These are phyloP conservation scores for Ceriops zippeliana DNA, from an alignment of 345 rosid genomes.

Conservation along the genomic window DNA sequence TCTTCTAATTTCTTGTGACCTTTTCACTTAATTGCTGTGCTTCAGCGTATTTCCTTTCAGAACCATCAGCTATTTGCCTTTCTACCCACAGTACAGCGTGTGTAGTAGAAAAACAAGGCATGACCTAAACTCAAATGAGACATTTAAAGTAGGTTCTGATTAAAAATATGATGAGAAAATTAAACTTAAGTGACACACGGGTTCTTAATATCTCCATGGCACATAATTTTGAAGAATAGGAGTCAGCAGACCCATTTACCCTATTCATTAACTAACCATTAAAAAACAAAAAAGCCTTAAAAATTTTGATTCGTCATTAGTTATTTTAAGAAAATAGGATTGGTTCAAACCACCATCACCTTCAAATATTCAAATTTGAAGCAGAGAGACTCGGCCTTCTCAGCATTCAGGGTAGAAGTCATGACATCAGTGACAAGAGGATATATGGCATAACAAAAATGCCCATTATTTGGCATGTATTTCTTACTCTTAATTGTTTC, in stretches of 20 bases:
- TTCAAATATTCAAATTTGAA: slow-evolving; percentile 54
- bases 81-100: slow-evolving; percentile 58
- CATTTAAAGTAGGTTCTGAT: neutral
- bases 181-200: neutral
- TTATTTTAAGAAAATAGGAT: slow-evolving; percentile 5
- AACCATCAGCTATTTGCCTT: slow-evolving; percentile 72
- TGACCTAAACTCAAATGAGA: slow-evolving; percentile 2
- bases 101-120: slow-evolving; percentile 7
- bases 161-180: neutral
- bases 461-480: neutral
- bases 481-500: slow-evolving; percentile 12
- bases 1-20: slow-evolving; percentile 66
- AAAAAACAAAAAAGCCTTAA: too few species aligned
- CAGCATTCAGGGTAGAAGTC: slow-evolving; percentile 33
- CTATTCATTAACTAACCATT: neutral
- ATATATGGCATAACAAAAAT: neutral
- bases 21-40: slow-evolving; percentile 60
- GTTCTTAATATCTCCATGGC: too few species aligned
- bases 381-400: slow-evolving; percentile 43
- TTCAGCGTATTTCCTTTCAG: slow-evolving; percentile 59
- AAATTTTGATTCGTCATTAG: neutral
- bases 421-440: slow-evolving; percentile 29
- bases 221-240: neutral
- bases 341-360: slow-evolving; percentile 35
- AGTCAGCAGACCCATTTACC: too few species aligned